Evolutionary conservation across 1,284 basidiomycete species (phyloP), one percentile per base, ranked within the genome.

Genomic region (Sparassis latifolia): DNA sequence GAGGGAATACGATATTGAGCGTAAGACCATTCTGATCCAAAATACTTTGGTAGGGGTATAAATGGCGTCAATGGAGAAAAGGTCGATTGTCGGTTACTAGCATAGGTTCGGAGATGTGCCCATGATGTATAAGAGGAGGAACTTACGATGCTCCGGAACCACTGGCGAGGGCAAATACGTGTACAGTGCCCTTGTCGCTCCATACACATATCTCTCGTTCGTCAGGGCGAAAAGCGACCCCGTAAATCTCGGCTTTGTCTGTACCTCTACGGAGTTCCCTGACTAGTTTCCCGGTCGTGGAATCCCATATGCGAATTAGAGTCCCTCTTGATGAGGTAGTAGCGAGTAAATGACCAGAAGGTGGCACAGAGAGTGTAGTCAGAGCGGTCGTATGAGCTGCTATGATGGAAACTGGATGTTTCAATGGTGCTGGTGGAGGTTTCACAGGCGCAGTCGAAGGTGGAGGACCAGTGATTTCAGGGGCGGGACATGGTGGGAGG

Each of bases 181-280:
- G 94, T 3, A 98, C 82, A 0, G 95, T 98, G 38, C 95, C 94
- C 70, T 97, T 97, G 69, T 98, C 95, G 65, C 92, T 96, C 89
- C 92, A 92, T 6, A 89, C 89, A 59, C 88, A 90, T 1, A 95
- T 70, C 59, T 92, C 87, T 49, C 75, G 77, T 66, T 89, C 88
- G 60, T 88, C 89, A 5, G 82, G 84, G 54, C 85, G 76, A 66
- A 86, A 88, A 48, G 82, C 82, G 27, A 93, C 84, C 1, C 92
- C 92, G 70, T 93, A 97, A 50, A 97, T 95, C 61, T 90, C 86
- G 20, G 94, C 94, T 57, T 88, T 84, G 66, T 97, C 95, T 12
- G 89, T 82, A 3, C 94, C 94, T 64, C 94, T 77, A 49, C 94
- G 74, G 33, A 97, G 76, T 66, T 97, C 95, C 45, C 84, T 75